Conservation (phyloP, 768 basidiomycete genomes). For the Kwoniella dejecticola region DNA sequence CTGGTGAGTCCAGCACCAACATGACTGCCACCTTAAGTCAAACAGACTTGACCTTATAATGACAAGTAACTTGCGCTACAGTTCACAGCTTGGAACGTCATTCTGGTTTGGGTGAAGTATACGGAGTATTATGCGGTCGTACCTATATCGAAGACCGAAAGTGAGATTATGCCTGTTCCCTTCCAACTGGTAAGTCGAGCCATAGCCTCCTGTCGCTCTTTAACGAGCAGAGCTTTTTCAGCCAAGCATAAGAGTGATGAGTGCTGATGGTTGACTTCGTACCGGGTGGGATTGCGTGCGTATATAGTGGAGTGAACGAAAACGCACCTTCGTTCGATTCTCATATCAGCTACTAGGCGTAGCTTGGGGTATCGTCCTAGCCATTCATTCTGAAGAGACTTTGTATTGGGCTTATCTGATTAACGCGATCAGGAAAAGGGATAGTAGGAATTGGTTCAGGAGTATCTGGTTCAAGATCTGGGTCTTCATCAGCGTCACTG, state of each 20-base stretch:
- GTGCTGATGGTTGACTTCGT: neutral
- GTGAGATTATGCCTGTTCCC: constrained; percentile 34
- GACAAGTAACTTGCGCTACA: constrained; percentile 1
- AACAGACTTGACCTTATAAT: neutral
- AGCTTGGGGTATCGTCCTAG: constrained; percentile 32
- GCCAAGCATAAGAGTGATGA: too few relatives aligned
- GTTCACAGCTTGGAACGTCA: constrained; percentile 31
- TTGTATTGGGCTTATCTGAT: constrained; percentile 46
- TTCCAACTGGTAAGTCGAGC: constrained; percentile 28
- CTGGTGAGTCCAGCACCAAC: too few relatives aligned
- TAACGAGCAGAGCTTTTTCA: too few relatives aligned
- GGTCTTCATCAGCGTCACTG: constrained; percentile 79
- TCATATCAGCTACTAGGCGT: constrained; percentile 30
- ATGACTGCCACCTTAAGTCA: neutral
- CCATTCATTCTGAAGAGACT: constrained; percentile 43
- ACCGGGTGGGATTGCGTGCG: neutral
- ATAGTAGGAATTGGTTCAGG: constrained; percentile 36
- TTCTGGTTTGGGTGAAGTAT: constrained; percentile 40
- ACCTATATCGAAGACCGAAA: constrained; percentile 22
- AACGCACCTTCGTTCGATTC: constrained; percentile 23
- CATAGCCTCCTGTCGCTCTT: too few relatives aligned
- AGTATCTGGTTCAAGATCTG: constrained; percentile 43
- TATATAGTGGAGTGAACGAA: constrained; percentile 24
- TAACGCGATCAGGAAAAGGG: constrained; percentile 28
- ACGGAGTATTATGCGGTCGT: constrained; percentile 41